Base-by-base conservation (phyloP, 192 early-diverging fungal species). In the Phlyctochytrium planicorne region DNA sequence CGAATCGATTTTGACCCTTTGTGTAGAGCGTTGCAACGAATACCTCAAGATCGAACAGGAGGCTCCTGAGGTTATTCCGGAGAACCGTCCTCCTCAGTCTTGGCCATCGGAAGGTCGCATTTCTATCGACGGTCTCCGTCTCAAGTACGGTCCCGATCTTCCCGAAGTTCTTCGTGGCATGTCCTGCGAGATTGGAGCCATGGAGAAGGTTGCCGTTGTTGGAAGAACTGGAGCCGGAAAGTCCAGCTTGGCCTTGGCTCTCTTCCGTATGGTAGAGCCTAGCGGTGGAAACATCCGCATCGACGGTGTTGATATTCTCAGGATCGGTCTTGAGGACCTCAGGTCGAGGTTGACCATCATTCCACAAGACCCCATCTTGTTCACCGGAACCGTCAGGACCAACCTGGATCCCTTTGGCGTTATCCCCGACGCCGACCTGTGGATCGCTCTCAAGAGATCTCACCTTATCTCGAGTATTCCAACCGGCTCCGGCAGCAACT, bases 1-100 rank as follows among this genome's bases (percentile, higher is more conserved):
- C 16, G 33, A 66, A 63, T 29, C 30, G 33, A 52, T 23, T 1
- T 29, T 31, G 37, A 32, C 14, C 0, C 3, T 59, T 23, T 2
- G 1, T 0, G 83, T 91, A 37, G 93, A 94, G 74, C 90, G 93
- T 50, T 72, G 93, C 34, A 75, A 86, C 27, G 91, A 94, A 75
- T 94, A 94, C 63, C 59, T 93, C 71, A 53, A 78, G 2, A 62
- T 93, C 34, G 91, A 91, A 17, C 86, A 93, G 66, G 93, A 94
- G 57, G 86, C 89, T 0, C 69, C 83, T n/a, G 78, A 76, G 31
- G 71, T 90, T 23, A 79, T 86, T 60, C 75, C 80, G 4, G 73
- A 76, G 3, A 69, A 71, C 2, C 66, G 77, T 47, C 75, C 67
- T 25, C 74, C 74, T 14, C 77, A 78, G 17, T 47, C 68, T 36